Percentiles rank a stretch among this genome's conserved stretches.
phyloP scores from a whole-genome alignment of 768 basidiomycete species.

The Suillus fuscotomentosus region DNA sequence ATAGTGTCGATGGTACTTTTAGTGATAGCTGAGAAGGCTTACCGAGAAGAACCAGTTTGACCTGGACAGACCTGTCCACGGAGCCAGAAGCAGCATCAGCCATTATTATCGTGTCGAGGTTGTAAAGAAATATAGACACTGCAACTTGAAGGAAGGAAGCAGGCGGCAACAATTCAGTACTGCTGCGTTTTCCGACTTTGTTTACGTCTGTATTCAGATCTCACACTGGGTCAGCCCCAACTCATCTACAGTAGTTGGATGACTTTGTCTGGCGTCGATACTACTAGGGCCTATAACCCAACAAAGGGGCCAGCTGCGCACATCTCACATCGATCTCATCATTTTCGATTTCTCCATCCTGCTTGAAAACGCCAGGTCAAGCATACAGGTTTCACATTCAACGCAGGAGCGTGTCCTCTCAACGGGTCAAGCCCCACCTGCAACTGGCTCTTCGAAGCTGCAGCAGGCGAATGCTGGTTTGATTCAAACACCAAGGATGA shows the following conservation, averaged over 20 bases:
- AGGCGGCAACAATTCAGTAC: neutral
- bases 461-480: neutral
- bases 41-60: constrained; percentile 97
- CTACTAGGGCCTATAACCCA: neutral
- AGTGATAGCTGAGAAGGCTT: constrained; percentile 23
- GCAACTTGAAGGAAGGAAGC: neutral
- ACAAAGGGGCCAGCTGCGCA: neutral
- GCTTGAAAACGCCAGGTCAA: neutral
- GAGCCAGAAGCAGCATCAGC: constrained; percentile 72
- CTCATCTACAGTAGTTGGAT: no score
- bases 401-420: neutral
- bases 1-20: neutral
- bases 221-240: constrained; percentile 3
- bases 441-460: neutral
- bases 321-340: neutral
- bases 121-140: constrained; percentile 9
- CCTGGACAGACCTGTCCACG: constrained; percentile 90
- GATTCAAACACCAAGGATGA: constrained; percentile 42
- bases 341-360: neutral
- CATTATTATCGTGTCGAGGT: constrained; percentile 44
- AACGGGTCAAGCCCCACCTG: neutral
- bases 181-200: constrained; percentile 13
- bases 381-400: neutral
- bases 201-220: constrained; percentile 22
- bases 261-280: neutral